A percentile compares a stretch with the other conserved stretches of the same genome.
Evolutionary conservation across 108 stramenopile genomes (phyloP).

Genomic region (Cyclotella baltica): DNA sequence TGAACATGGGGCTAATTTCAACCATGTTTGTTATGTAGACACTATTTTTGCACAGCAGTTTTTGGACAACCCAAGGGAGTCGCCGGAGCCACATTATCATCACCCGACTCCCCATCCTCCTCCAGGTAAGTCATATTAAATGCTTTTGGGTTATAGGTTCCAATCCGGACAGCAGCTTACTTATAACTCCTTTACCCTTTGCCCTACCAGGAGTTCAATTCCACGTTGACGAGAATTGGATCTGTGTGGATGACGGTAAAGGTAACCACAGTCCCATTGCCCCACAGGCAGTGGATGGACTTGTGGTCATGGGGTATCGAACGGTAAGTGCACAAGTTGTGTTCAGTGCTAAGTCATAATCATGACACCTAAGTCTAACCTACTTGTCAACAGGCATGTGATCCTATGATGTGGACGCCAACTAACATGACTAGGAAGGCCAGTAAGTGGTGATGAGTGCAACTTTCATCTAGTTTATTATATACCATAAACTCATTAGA

Average conservation of each 20-base stretch:
- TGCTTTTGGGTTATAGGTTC: background rate
- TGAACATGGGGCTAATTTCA: too few relatives aligned
- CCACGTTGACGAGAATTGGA: slow-evolving; percentile 53
- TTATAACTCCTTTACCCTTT: background rate
- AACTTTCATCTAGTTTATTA: background rate
- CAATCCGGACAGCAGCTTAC: background rate
- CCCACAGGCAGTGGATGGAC: slow-evolving; percentile 52
- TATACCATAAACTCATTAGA: background rate
- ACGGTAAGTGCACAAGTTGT: background rate
- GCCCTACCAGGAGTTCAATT: slow-evolving; percentile 35
- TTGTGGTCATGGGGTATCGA: slow-evolving; percentile 40
- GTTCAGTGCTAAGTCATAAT: background rate
- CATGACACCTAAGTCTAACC: background rate
- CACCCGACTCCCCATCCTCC: slow-evolving; percentile 50
- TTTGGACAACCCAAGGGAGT: slow-evolving; percentile 25
- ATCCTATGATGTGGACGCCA: slow-evolving; percentile 58
- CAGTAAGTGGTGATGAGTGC: background rate
- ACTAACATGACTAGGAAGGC: slow-evolving; percentile 27
- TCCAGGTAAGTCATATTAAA: background rate
- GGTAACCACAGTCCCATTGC: slow-evolving; percentile 44
- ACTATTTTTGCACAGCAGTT: slow-evolving; percentile 48
- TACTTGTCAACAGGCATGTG: slow-evolving; percentile 13
- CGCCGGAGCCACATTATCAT: slow-evolving; percentile 47
- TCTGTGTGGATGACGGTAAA: slow-evolving; percentile 43
- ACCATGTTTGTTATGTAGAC: slow-evolving; percentile 12